These are phyloP conservation scores for Ambrosiella cleistominuta DNA, from an alignment of 2,329 filamentous ascomycete genomes.

Conservation along the genomic window DNA sequence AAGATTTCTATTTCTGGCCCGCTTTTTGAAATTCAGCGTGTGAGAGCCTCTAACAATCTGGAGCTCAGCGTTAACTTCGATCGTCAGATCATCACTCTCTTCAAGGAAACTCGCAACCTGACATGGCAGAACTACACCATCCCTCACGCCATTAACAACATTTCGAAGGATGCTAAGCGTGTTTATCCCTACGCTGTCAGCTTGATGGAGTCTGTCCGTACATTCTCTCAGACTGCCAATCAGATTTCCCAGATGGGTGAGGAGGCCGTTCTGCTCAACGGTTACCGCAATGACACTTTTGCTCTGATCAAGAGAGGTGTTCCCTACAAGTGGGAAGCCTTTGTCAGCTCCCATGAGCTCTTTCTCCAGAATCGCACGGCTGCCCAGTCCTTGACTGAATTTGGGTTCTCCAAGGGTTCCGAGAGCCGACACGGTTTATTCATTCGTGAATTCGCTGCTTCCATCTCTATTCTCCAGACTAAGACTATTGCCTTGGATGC, in stretches of 20 bases:
- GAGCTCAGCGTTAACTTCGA: slow-evolving; percentile 95
- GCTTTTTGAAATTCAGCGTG: slow-evolving; percentile 75
- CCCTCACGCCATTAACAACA: slow-evolving; percentile 83
- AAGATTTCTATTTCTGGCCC: slow-evolving; percentile 85
- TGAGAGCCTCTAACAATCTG: slow-evolving; percentile 71
- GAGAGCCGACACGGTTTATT: slow-evolving; percentile 96
- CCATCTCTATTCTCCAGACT: slow-evolving; percentile 71
- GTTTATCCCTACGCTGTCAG: slow-evolving; percentile 97
- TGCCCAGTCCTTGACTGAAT: slow-evolving; percentile 29
- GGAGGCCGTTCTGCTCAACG: slow-evolving; percentile 71
- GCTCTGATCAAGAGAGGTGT: slow-evolving; percentile 69
- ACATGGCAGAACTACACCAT: slow-evolving; percentile 90
- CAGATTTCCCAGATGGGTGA: slow-evolving; percentile 73
- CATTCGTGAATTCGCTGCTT: slow-evolving; percentile 77
- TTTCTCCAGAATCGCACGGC: slow-evolving; percentile 37
- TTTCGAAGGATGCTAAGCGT: slow-evolving; percentile 95
- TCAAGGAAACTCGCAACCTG: slow-evolving; percentile 95
- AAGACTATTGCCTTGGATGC: slow-evolving; percentile 66
- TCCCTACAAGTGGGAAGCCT: slow-evolving; percentile 89
- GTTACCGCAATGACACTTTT: slow-evolving; percentile 84
- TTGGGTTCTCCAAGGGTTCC: slow-evolving; percentile 33
- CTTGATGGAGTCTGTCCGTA: slow-evolving; percentile 96
- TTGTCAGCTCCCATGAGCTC: slow-evolving; percentile 90
- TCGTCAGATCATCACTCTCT: slow-evolving; percentile 86
- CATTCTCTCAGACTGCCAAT: slow-evolving; percentile 71